These are phyloP conservation scores for Cystobasidium slooffiae DNA, from an alignment of 1,284 basidiomycete genomes.

Conservation along the genomic window DNA sequence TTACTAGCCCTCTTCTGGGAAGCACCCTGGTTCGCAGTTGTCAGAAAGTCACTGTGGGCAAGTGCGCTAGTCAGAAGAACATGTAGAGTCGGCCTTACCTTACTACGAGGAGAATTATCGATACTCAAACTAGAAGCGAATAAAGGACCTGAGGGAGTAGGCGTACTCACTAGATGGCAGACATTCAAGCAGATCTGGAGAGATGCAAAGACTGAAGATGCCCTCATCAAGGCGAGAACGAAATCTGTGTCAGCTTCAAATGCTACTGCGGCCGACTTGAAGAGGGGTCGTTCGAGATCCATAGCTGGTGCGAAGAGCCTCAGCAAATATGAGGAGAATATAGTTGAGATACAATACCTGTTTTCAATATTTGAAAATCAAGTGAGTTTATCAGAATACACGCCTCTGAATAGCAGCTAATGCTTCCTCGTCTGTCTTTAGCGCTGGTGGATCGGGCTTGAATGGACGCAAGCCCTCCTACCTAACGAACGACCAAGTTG, in stretches of 20 bases:
- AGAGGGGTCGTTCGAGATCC: constrained; percentile 17
- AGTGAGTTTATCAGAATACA: constrained; percentile 2
- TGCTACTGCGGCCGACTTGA: no score
- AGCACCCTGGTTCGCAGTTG: constrained; percentile 50
- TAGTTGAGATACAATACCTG: constrained; percentile 50
- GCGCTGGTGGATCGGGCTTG: constrained; percentile 55
- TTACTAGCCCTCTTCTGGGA: constrained; percentile 50
- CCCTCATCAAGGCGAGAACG: neutral
- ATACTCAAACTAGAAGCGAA: neutral
- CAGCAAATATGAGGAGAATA: constrained; percentile 14
- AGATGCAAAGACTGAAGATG: constrained; percentile 9
- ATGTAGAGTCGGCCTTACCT: neutral
- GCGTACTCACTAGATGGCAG: constrained; percentile 14
- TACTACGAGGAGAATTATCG: constrained; percentile 28
- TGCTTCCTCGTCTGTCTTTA: constrained; percentile 20
- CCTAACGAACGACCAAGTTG: constrained; percentile 54
- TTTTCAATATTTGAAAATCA: constrained; percentile 54
- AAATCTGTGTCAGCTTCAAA: neutral
- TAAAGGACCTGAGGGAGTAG: constrained; percentile 17
- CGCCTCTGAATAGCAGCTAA: neutral
- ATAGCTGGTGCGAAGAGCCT: constrained; percentile 13
- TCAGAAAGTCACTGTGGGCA: constrained; percentile 46
- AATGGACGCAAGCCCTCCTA: constrained; percentile 54
- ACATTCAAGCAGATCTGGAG: constrained; percentile 30
- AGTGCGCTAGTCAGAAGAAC: constrained; percentile 36